Evolutionary conservation across 495 filamentous ascomycete species (phyloP).

Genomic region (Trichoderma parareesei): DNA sequence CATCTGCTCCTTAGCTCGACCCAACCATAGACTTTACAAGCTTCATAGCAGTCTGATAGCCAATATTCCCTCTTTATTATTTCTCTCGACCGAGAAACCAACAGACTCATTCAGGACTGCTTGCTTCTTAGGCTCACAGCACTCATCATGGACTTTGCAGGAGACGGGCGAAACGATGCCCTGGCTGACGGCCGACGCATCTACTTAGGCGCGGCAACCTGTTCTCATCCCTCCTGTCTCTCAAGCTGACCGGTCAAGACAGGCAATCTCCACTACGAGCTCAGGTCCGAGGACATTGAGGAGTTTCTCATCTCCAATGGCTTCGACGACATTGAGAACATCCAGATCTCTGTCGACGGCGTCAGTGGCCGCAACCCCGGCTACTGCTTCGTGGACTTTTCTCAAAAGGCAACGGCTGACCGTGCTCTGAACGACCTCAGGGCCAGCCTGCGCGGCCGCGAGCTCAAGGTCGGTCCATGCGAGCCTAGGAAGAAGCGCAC

Average conservation of each 20-base stretch:
- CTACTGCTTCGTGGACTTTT: slow-evolving; percentile 63
- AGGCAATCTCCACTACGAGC: slow-evolving; percentile 60
- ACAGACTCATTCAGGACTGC: background rate
- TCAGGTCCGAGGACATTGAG: slow-evolving; percentile 53
- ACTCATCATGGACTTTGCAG: background rate
- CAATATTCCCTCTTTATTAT: background rate
- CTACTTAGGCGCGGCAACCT: slow-evolving; percentile 36
- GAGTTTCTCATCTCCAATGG: slow-evolving; percentile 42
- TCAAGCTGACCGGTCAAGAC: background rate
- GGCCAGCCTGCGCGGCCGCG: slow-evolving; percentile 45
- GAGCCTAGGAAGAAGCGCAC: slow-evolving; percentile 30
- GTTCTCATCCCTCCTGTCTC: background rate
- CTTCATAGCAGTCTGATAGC: background rate
- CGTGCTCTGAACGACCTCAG: slow-evolving; percentile 46
- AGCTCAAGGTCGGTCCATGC: slow-evolving; percentile 55
- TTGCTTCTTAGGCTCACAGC: background rate
- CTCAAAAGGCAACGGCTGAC: slow-evolving; percentile 47
- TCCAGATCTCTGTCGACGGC: slow-evolving; percentile 60
- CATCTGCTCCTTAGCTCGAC: background rate
- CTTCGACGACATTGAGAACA: slow-evolving; percentile 41
- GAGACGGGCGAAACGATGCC: slow-evolving; percentile 20
- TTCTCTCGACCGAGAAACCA: background rate
- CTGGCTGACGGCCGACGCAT: slow-evolving; percentile 46
- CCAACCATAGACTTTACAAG: background rate
- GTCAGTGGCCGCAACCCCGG: slow-evolving; percentile 61